Evolutionary conservation across 495 filamentous ascomycete species (phyloP).

Genomic region (Polyplosphaeria fusca): DNA sequence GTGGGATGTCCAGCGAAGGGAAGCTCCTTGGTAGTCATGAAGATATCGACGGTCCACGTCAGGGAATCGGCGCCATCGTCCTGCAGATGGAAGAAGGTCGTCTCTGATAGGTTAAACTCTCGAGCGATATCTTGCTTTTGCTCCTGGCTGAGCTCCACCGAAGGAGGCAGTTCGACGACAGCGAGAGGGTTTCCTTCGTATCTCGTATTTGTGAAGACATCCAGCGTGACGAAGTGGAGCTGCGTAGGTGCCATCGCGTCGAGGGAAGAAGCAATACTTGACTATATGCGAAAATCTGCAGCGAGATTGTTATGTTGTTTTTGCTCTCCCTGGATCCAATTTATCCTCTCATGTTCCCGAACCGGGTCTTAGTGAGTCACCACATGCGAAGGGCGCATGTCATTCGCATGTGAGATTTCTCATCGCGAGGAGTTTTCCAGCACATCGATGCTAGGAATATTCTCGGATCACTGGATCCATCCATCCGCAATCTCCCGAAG

Average conservation of each 20-base stretch:
- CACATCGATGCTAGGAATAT: too few relatives aligned
- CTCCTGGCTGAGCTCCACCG: conserved; percentile 44
- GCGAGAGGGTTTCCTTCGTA: conserved; percentile 69
- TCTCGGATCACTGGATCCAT: too few relatives aligned
- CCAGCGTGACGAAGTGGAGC: conserved; percentile 50
- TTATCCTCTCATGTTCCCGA: neutral
- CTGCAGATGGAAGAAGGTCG: conserved; percentile 66
- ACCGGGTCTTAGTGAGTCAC: neutral
- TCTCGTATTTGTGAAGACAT: conserved; percentile 61
- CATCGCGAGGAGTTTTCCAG: neutral
- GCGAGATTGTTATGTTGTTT: neutral
- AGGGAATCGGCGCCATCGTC: neutral
- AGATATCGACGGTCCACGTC: conserved; percentile 62
- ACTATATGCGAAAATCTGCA: neutral
- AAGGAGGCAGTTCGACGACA: conserved; percentile 53
- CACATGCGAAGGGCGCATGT: neutral
- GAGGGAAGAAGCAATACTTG: neutral
- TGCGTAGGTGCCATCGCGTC: neutral
- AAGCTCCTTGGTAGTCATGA: conserved; percentile 59
- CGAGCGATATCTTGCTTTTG: conserved; percentile 64
- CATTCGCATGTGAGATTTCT: neutral
- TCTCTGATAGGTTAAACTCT: conserved; percentile 87
- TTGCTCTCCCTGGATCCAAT: neutral
- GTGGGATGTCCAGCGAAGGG: conserved; percentile 80
- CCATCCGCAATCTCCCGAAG: too few relatives aligned